These are phyloP conservation scores for Thraustochytrium sp. DNA, from an alignment of 352 stramenopile genomes.

Conservation along the genomic window DNA sequence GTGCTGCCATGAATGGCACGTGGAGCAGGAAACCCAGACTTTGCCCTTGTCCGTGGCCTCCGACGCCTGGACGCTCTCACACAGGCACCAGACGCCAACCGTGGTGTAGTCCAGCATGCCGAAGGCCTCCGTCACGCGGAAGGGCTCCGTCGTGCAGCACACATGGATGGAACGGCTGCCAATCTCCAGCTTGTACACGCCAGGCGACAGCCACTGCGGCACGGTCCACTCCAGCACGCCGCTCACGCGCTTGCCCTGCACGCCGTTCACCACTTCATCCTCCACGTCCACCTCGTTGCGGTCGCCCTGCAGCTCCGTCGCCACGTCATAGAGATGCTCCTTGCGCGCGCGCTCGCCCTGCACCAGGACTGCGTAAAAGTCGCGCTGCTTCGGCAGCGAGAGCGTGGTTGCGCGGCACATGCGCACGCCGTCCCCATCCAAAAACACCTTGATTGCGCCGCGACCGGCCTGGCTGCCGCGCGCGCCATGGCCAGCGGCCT, in stretches of 20 bases:
- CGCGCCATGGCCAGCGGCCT: neutral
- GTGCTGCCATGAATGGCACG: conserved; percentile 43
- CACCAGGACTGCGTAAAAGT: conserved; percentile 35
- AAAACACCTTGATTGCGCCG: neutral
- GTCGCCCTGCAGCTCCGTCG: neutral
- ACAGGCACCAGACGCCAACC: conserved; percentile 41
- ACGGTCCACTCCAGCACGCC: neutral
- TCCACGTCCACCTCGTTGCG: neutral
- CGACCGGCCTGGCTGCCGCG: neutral
- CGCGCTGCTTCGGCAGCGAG: neutral
- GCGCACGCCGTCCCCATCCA: neutral
- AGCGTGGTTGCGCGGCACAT: neutral
- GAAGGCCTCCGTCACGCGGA: conserved; percentile 39
- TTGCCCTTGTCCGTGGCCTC: neutral
- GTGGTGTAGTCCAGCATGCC: conserved; percentile 25
- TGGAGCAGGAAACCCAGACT: conserved; percentile 19
- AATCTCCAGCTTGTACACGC: conserved; percentile 19
- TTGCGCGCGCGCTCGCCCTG: neutral
- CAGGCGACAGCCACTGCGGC: neutral
- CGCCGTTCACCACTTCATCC: neutral
- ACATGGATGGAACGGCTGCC: neutral
- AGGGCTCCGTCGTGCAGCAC: conserved; percentile 3
- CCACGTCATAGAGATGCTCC: conserved; percentile 16
- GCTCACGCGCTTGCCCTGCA: neutral
- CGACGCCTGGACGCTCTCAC: neutral